phyloP scores from a whole-genome alignment of 768 basidiomycete species.

The Gloeophyllum trabeum region DNA sequence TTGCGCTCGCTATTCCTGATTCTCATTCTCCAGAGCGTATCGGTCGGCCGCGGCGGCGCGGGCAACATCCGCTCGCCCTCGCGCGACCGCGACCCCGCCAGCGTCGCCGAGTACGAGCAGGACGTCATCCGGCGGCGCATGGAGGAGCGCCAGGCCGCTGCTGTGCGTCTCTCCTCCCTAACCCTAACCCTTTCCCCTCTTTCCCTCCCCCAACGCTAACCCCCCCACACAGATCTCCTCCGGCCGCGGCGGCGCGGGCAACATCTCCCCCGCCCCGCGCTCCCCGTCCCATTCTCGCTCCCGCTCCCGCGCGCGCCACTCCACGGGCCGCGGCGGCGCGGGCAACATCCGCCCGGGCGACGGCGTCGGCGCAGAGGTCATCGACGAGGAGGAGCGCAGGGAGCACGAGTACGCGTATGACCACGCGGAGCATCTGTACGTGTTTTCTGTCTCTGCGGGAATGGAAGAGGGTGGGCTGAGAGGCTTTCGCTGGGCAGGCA shows the following conservation, averaged over 20 bases:
- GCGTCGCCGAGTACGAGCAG: conserved; percentile 20
- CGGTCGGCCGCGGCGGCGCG: conserved; percentile 69
- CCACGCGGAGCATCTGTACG: conserved; percentile 29
- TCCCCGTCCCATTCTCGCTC: conserved; percentile 28
- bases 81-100: conserved; percentile 24
- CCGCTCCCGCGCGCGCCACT: conserved; percentile 35
- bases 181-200: too few relatives aligned
- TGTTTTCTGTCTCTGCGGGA: conserved; percentile 3
- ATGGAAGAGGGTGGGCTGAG: too few relatives aligned
- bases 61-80: conserved; percentile 82
- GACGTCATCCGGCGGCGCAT: conserved; percentile 24
- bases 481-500: too few relatives aligned
- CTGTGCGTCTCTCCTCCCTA: conserved; percentile 5
- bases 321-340: conserved; percentile 51
- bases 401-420: conserved; percentile 10
- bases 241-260: conserved; percentile 58
- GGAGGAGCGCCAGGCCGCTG: conserved; percentile 21
- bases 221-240: conserved; percentile 34
- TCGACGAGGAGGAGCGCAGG: conserved; percentile 25
- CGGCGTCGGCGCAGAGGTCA: conserved; percentile 8
- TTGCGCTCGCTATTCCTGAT: conserved; percentile 3
- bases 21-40: conserved; percentile 24
- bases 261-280: conserved; percentile 23
- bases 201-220: too few relatives aligned
- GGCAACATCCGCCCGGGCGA: conserved; percentile 40